Percentiles rank a stretch among this genome's conserved stretches.
Conservation (phyloP, 2,329 filamentous ascomycete species). For the Fusarium fracticaudum region DNA sequence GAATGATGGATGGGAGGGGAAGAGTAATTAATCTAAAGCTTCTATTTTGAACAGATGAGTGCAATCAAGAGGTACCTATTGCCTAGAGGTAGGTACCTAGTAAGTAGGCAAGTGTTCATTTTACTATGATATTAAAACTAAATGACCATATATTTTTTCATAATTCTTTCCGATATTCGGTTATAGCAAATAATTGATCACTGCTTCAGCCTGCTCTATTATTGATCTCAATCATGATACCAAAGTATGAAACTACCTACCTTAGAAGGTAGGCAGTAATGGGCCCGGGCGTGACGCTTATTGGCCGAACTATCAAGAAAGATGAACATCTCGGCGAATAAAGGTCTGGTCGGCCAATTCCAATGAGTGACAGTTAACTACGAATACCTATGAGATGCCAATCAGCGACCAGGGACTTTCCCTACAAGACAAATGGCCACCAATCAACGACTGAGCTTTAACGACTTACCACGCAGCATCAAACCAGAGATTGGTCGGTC, state of each 20-base stretch:
- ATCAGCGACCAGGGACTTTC: background rate
- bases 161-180: no score
- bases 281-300: background rate
- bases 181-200: constrained; percentile 17
- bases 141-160: background rate
- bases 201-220: constrained; percentile 11
- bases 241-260: background rate
- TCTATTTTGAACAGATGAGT: background rate
- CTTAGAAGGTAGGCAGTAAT: background rate
- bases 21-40: background rate
- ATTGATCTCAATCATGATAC: constrained; percentile 19
- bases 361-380: constrained; percentile 8
- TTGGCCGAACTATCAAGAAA: constrained; percentile 2
- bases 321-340: constrained; percentile 1
- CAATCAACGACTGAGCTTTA: constrained; percentile 15
- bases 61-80: background rate
- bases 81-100: background rate
- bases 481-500: background rate
- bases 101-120: background rate
- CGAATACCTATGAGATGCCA: constrained; percentile 12
- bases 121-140: background rate
- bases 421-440: background rate
- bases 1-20: background rate
- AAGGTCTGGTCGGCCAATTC: background rate
- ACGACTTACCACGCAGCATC: constrained; percentile 5